Evolutionary conservation across 2,329 filamentous ascomycete genomes (phyloP).

Genomic region (Fusarium chuoi): DNA sequence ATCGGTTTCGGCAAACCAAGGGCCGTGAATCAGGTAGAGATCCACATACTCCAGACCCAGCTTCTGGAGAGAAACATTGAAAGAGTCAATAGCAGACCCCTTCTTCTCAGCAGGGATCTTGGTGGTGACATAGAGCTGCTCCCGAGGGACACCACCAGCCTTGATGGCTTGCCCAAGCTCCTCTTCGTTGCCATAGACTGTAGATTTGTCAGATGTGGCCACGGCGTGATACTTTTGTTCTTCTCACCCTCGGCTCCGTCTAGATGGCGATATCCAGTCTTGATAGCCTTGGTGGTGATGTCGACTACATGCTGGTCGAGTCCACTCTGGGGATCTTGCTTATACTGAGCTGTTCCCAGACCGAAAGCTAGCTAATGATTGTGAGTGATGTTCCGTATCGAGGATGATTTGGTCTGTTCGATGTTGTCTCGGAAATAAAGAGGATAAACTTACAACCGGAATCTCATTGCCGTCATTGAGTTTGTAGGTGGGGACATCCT

Average conservation of each 20-base stretch:
- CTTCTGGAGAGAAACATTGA: constrained; percentile 70
- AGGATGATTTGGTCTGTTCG: neutral
- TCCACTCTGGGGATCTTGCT: constrained; percentile 57
- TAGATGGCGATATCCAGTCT: constrained; percentile 76
- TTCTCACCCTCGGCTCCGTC: constrained; percentile 76
- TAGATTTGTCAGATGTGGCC: neutral
- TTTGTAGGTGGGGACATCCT: constrained; percentile 67
- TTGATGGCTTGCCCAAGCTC: constrained; percentile 79
- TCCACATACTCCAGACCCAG: constrained; percentile 78
- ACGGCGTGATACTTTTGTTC: no score
- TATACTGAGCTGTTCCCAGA: constrained; percentile 74
- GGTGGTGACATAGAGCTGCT: constrained; percentile 75
- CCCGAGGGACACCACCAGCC: constrained; percentile 70
- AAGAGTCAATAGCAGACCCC: constrained; percentile 58
- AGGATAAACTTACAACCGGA: constrained; percentile 65
- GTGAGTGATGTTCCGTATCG: neutral
- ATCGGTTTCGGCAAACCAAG: constrained; percentile 61
- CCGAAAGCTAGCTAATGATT: constrained; percentile 73
- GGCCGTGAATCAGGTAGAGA: constrained; percentile 72
- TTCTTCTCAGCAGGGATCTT: constrained; percentile 60
- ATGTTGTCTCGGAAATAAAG: neutral
- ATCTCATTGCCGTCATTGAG: constrained; percentile 80
- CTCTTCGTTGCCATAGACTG: constrained; percentile 72
- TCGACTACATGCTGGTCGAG: constrained; percentile 65
- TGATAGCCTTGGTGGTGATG: constrained; percentile 69